Percentiles rank a stretch among this genome's conserved stretches.
phyloP scores from a whole-genome alignment of 257 asterid genomes.

The Solanum pinnatisectum region DNA sequence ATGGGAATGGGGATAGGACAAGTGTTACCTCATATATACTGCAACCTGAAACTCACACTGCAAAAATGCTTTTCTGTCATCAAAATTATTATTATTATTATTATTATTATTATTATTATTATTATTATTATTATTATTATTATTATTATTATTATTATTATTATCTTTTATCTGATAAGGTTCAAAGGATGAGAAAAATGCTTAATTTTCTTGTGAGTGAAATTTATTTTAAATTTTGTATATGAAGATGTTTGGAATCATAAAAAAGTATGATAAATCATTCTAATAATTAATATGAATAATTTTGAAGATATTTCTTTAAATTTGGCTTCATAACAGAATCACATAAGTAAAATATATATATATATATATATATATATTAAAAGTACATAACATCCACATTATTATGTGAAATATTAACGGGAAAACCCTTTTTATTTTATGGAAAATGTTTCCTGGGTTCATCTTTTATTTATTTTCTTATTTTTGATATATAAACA shows the following conservation, averaged over 20 bases:
- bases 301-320: not conserved
- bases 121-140: no score
- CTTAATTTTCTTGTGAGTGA: not conserved
- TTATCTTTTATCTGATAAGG: not conserved
- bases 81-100: not conserved
- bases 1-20: not conserved
- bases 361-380: no score
- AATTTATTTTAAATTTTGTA: no score
- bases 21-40: not conserved
- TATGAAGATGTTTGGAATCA: not conserved
- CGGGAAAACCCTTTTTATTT: not conserved
- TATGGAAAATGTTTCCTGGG: not conserved
- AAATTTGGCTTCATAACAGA: no score
- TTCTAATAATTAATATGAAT: not conserved
- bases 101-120: no score
- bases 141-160: no score
- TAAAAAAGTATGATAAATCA: not conserved
- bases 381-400: not conserved
- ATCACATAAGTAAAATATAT: not conserved
- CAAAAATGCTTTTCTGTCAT: not conserved
- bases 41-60: constrained; percentile 1
- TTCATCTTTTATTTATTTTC: not conserved
- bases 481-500: not conserved
- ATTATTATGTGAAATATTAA: not conserved
- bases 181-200: not conserved